Percentiles rank a stretch among this genome's conserved stretches.
These are phyloP conservation scores for Pythium vanterpoolii DNA, from an alignment of 352 stramenopile species.

Conservation along the genomic window DNA sequence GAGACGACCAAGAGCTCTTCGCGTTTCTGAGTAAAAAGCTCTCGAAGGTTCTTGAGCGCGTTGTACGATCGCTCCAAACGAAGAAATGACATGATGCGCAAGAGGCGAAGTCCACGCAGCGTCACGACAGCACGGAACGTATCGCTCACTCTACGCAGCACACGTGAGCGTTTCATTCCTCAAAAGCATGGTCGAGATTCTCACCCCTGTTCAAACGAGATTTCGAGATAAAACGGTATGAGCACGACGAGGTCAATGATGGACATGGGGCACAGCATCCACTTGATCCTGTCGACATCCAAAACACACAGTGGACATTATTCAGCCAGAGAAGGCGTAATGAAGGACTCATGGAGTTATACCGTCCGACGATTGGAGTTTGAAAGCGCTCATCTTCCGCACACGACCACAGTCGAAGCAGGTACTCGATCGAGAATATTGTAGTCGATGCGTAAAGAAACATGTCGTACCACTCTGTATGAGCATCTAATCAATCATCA, in stretches of 20 bases:
- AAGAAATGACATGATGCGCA: conserved; percentile 81
- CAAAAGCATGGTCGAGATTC: conserved; percentile 19
- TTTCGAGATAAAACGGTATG: conserved; percentile 79
- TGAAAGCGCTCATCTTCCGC: conserved; percentile 69
- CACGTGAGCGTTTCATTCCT: neutral
- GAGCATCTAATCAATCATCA: too few species aligned
- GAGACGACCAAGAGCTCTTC: conserved; percentile 76
- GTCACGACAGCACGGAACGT: conserved; percentile 59
- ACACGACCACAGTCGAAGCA: conserved; percentile 76
- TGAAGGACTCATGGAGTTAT: neutral
- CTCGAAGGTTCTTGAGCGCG: conserved; percentile 71
- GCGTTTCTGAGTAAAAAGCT: conserved; percentile 72
- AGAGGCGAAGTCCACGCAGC: conserved; percentile 60
- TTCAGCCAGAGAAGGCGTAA: neutral
- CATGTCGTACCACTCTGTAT: conserved; percentile 61
- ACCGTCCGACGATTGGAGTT: conserved; percentile 55
- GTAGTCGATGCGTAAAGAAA: conserved; percentile 76
- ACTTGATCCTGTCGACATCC: conserved; percentile 43
- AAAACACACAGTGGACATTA: neutral
- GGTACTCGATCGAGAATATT: conserved; percentile 76
- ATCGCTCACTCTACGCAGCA: conserved; percentile 26
- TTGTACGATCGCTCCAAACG: conserved; percentile 76
- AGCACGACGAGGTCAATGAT: conserved; percentile 76
- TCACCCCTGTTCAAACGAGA: conserved; percentile 61
- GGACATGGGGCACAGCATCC: conserved; percentile 79